phyloP scores from a whole-genome alignment of 495 filamentous ascomycete genomes.

The Penicillium canescens region DNA sequence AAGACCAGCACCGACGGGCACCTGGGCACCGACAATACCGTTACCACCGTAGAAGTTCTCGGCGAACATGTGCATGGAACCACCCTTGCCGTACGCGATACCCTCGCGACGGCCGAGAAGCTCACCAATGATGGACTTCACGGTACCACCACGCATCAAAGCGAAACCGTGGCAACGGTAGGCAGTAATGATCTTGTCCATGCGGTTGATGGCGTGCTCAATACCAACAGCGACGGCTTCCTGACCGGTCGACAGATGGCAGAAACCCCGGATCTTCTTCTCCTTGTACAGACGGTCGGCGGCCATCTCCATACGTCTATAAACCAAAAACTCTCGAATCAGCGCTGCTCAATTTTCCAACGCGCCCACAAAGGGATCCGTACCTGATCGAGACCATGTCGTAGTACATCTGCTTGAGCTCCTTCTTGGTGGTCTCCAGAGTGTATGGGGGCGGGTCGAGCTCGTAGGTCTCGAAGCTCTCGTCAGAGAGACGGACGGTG shows the following conservation, averaged over 20 bases:
- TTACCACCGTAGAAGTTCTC: constrained; percentile 98
- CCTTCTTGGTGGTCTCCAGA: constrained; percentile 89
- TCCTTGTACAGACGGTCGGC: constrained; percentile 98
- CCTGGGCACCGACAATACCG: constrained; percentile 98
- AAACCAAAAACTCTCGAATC: constrained; percentile 2
- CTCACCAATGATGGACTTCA: constrained; percentile 95
- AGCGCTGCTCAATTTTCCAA: not conserved
- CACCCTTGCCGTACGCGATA: constrained; percentile 98
- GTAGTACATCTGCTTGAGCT: constrained; percentile 97
- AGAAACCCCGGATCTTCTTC: constrained; percentile 99
- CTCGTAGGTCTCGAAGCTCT: constrained; percentile 99
- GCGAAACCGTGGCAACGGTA: constrained; percentile 99
- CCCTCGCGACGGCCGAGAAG: constrained; percentile 91
- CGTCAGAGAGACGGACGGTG: constrained; percentile 86
- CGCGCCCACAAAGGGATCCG: constrained; percentile 18
- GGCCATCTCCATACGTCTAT: constrained; percentile 98
- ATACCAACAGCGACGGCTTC: constrained; percentile 97
- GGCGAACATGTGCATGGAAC: constrained; percentile 99
- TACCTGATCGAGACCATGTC: constrained; percentile 96
- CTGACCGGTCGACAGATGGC: constrained; percentile 95
- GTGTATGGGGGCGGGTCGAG: constrained; percentile 93
- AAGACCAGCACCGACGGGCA: constrained; percentile 94
- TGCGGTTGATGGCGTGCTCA: constrained; percentile 88
- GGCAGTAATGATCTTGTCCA: constrained; percentile 93
- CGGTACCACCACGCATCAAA: constrained; percentile 89